These are phyloP conservation scores for Erodium trifolium DNA, from an alignment of 441 rosid genomes.

Conservation along the genomic window DNA sequence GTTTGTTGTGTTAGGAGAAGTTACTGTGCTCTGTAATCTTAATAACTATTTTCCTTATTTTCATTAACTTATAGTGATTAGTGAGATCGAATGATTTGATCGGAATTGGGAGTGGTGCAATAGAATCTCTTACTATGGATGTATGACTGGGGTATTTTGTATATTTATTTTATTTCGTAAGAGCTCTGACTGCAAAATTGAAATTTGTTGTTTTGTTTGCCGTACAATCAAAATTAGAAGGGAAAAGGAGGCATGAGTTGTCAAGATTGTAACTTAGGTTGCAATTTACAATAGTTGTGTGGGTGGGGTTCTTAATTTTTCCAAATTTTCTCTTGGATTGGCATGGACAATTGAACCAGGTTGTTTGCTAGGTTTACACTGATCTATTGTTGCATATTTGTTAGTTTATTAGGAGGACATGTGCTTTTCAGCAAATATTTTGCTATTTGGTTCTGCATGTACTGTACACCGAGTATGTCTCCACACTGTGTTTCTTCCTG, in stretches of 20 bases:
- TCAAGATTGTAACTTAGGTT: not conserved
- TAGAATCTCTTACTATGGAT: not conserved
- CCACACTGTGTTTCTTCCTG: not conserved
- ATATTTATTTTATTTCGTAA: not conserved
- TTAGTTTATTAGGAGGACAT: not conserved
- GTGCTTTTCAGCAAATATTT: not conserved
- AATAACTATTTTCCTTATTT: constrained; percentile 13
- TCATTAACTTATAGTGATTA: not conserved
- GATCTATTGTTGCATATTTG: not conserved
- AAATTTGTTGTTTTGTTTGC: not conserved
- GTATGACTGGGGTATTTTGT: not conserved
- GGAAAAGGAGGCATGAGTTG: not conserved
- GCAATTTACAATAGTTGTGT: not conserved
- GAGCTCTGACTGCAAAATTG: not conserved
- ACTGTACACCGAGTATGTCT: not conserved
- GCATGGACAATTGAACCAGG: not conserved
- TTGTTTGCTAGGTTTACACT: not conserved
- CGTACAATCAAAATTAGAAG: not conserved
- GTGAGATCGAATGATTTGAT: not conserved
- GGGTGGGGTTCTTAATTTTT: not conserved
- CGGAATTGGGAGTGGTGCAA: not conserved
- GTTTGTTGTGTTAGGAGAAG: constrained; percentile 36
- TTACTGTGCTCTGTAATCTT: constrained; percentile 10
- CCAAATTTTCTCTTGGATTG: constrained; percentile 1
- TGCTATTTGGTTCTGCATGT: not conserved